These are phyloP conservation scores for Xylaria venustula DNA, from an alignment of 495 filamentous ascomycete genomes.

Conservation along the genomic window DNA sequence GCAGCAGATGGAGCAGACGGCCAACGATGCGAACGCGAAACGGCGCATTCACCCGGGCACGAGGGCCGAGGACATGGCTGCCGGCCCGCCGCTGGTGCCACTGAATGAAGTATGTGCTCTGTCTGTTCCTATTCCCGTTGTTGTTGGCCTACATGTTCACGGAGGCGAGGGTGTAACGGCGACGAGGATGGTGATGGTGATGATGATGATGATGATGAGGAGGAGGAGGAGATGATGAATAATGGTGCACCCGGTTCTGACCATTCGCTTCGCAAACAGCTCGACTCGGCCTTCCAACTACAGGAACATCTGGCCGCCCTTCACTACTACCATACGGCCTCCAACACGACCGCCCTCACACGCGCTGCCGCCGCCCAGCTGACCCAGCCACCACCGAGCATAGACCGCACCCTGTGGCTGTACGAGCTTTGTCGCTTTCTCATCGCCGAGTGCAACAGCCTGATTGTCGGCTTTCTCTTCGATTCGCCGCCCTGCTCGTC, in stretches of 20 bases:
- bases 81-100: slow-evolving; percentile 83
- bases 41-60: slow-evolving; percentile 91
- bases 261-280: slow-evolving; percentile 42
- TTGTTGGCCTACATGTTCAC: too few species aligned
- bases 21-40: slow-evolving; percentile 56
- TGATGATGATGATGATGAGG: neutral
- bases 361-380: slow-evolving; percentile 69
- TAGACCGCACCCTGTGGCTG: slow-evolving; percentile 87
- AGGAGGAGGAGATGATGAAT: neutral
- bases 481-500: slow-evolving; percentile 85
- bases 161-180: too few species aligned
- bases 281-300: slow-evolving; percentile 96
- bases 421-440: slow-evolving; percentile 97
- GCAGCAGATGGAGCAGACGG: slow-evolving; percentile 58
- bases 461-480: slow-evolving; percentile 88
- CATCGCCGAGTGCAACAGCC: slow-evolving; percentile 84
- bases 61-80: slow-evolving; percentile 83
- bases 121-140: neutral
- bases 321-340: slow-evolving; percentile 72
- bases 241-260: slow-evolving; percentile 5
- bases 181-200: too few species aligned
- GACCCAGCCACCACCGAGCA: slow-evolving; percentile 71
- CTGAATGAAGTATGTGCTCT: slow-evolving; percentile 66
- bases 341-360: slow-evolving; percentile 65
- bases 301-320: slow-evolving; percentile 96